Percentiles rank a stretch among this genome's conserved stretches.
These are phyloP conservation scores for Cercospora beticola DNA, from an alignment of 2,329 filamentous ascomycete species.

Conservation along the genomic window DNA sequence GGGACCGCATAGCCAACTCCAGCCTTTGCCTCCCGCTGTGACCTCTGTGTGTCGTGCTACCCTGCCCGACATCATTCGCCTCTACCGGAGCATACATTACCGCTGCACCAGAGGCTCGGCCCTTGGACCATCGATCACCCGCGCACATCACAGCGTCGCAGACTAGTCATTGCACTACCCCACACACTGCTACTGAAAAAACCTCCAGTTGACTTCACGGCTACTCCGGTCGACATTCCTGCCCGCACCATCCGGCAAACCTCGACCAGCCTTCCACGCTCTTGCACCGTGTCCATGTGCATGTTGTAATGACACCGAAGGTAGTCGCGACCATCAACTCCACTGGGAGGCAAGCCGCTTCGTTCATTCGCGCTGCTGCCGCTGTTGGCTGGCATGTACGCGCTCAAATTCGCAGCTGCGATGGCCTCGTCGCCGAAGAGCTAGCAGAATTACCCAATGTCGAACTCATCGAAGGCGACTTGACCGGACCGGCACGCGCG, in stretches of 20 bases:
- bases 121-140: constrained; percentile 7
- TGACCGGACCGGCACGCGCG: constrained; percentile 46
- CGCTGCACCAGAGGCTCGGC: constrained; percentile 6
- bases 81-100: background rate
- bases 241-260: background rate
- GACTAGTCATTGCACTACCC: constrained; percentile 14
- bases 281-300: constrained; percentile 21
- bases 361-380: constrained; percentile 88
- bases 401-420: constrained; percentile 83
- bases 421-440: constrained; percentile 85
- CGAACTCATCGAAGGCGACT: constrained; percentile 67
- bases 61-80: constrained; percentile 2
- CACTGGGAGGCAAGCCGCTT: constrained; percentile 91
- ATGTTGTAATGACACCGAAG: constrained; percentile 51
- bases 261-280: background rate
- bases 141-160: constrained; percentile 3
- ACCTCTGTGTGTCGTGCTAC: background rate
- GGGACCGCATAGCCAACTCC: constrained; percentile 6
- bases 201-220: background rate
- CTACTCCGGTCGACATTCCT: background rate
- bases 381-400: constrained; percentile 92
- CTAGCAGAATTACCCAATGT: constrained; percentile 80
- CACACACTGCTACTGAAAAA: constrained; percentile 12
- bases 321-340: constrained; percentile 94
- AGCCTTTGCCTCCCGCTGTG: constrained; percentile 3